phyloP scores from a whole-genome alignment of 345 rosid genomes.

The Eucalyptus polybractea region DNA sequence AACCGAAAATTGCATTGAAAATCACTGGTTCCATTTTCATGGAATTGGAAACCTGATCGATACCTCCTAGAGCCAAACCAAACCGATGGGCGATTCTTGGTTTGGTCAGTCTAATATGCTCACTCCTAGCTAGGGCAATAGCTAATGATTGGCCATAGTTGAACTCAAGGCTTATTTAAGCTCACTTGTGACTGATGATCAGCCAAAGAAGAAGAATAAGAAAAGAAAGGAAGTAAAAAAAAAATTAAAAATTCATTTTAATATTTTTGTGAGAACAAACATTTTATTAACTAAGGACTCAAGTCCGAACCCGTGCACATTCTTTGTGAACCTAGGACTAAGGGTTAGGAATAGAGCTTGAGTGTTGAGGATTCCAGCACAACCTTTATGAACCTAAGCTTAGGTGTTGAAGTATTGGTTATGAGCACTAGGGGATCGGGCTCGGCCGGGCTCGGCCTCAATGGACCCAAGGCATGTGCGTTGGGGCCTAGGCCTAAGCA shows the following conservation, averaged over 20 bases:
- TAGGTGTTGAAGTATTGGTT: not conserved
- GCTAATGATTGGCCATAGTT: not conserved
- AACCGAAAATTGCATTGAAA: fast-evolving
- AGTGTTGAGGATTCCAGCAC: not conserved
- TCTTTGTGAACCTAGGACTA: not conserved
- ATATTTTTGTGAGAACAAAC: not conserved
- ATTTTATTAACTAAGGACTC: not conserved
- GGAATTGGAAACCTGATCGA: fast-evolving
- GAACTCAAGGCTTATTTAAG: not conserved
- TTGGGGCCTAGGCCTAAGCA: not conserved
- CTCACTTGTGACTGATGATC: fast-evolving
- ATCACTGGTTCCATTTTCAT: fast-evolving
- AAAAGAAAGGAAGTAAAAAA: no score
- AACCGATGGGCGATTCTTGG: fast-evolving
- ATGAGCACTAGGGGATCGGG: fast-evolving
- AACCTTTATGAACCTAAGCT: not conserved
- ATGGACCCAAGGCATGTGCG: not conserved
- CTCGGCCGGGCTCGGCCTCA: fast-evolving
- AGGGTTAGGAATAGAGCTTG: not conserved
- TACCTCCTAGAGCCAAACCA: no score
- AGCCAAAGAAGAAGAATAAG: not conserved
- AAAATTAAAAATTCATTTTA: no score
- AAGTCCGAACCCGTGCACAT: fast-evolving
- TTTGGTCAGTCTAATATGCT: fast-evolving
- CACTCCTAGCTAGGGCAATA: not conserved